Percentiles rank a stretch among this genome's conserved stretches.
Evolutionary conservation across 495 filamentous ascomycete species (phyloP).

Genomic region (Acidiella bohemica): DNA sequence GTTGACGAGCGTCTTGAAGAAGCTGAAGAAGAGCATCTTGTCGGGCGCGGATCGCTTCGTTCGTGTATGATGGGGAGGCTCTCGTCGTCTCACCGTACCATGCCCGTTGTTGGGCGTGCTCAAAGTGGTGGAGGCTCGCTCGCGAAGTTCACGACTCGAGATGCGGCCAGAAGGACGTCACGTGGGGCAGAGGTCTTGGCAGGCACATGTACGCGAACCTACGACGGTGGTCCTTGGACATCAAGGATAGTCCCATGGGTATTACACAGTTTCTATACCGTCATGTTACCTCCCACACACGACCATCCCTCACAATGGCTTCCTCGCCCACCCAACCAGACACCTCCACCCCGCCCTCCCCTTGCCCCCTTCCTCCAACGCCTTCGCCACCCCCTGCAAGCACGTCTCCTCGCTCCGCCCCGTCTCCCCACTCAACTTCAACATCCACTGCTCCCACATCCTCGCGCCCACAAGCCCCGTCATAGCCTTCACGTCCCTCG

Average conservation of each 20-base stretch:
- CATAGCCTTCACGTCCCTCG: slow-evolving; percentile 29
- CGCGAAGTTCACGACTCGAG: neutral
- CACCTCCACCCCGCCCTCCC: slow-evolving; percentile 73
- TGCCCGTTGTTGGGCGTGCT: too few relatives aligned
- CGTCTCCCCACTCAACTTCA: slow-evolving; percentile 75
- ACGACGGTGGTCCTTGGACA: too few relatives aligned
- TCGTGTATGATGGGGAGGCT: too few relatives aligned
- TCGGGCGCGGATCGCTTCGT: neutral
- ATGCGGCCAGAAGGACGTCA: too few relatives aligned
- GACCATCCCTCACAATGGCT: slow-evolving; percentile 29
- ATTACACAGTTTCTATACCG: too few relatives aligned
- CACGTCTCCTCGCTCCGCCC: slow-evolving; percentile 46
- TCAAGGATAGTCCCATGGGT: slow-evolving; percentile 1
- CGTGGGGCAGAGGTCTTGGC: too few relatives aligned
- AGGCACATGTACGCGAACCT: too few relatives aligned
- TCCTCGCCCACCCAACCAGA: slow-evolving; percentile 79
- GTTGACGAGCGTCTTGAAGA: slow-evolving; percentile 99
- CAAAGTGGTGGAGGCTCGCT: too few relatives aligned
- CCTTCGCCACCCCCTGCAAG: slow-evolving; percentile 62
- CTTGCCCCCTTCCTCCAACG: slow-evolving; percentile 73
- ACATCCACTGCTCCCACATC: slow-evolving; percentile 93
- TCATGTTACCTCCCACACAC: too few relatives aligned
- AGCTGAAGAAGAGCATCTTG: slow-evolving; percentile 42
- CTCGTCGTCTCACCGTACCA: too few relatives aligned
- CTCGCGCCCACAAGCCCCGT: slow-evolving; percentile 74